Conservation (phyloP, 2,329 filamentous ascomycete genomes). For the Camillea tinctor region DNA sequence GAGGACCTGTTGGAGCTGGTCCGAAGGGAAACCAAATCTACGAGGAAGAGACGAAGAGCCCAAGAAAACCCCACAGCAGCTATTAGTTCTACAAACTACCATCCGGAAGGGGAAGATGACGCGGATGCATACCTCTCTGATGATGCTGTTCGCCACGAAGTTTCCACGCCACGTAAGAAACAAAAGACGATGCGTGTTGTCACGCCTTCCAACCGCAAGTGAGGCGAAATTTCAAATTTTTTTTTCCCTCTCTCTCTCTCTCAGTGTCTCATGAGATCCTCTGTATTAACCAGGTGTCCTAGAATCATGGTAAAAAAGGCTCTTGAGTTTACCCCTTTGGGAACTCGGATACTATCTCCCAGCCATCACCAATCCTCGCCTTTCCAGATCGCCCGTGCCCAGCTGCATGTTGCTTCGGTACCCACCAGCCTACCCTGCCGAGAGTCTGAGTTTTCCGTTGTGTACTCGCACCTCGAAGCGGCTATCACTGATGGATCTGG, state of each 20-base stretch:
- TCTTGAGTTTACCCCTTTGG: slow-evolving; percentile 93
- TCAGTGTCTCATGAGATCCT: background rate
- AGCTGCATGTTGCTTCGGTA: slow-evolving; percentile 91
- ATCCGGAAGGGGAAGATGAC: slow-evolving; percentile 22
- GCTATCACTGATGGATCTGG: slow-evolving; percentile 93
- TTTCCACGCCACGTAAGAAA: slow-evolving; percentile 56
- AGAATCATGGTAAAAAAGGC: slow-evolving; percentile 77
- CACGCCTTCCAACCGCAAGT: slow-evolving; percentile 45
- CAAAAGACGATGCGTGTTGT: slow-evolving; percentile 47
- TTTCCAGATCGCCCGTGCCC: slow-evolving; percentile 84
- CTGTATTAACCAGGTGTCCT: slow-evolving; percentile 1
- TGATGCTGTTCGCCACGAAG: slow-evolving; percentile 32
- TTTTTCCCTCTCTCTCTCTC: slow-evolving; percentile 43
- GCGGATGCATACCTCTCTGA: slow-evolving; percentile 38
- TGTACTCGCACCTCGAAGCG: slow-evolving; percentile 90
- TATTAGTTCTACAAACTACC: slow-evolving; percentile 30
- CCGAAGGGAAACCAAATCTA: slow-evolving; percentile 70
- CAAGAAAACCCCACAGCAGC: slow-evolving; percentile 31
- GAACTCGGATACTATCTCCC: slow-evolving; percentile 79
- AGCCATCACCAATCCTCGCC: slow-evolving; percentile 76
- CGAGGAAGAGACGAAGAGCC: slow-evolving; percentile 47
- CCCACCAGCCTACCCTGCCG: slow-evolving; percentile 86
- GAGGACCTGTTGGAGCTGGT: slow-evolving; percentile 65
- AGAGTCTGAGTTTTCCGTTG: slow-evolving; percentile 85
- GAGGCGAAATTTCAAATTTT: slow-evolving; percentile 49